A percentile compares a stretch with the other conserved stretches of the same genome.
These are phyloP conservation scores for Sphaerulina populicola DNA, from an alignment of 2,329 filamentous ascomycete species.

Conservation along the genomic window DNA sequence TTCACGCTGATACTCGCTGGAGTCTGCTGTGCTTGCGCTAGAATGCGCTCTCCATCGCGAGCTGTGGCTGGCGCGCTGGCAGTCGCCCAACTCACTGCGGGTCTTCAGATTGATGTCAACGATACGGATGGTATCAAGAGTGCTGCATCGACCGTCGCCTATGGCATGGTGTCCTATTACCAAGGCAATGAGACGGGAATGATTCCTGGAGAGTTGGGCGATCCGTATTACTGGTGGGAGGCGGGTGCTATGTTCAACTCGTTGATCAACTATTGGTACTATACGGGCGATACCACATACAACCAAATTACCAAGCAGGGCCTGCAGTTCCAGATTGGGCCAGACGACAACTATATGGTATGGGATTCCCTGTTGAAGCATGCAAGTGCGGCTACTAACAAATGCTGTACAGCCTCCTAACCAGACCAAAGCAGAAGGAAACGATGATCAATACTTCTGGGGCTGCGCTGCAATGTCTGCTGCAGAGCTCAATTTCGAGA, in stretches of 20 bases:
- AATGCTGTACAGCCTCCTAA: slow-evolving; percentile 35
- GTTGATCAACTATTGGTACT: slow-evolving; percentile 60
- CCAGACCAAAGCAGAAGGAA: slow-evolving; percentile 37
- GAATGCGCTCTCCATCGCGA: slow-evolving; percentile 10
- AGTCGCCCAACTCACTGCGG: slow-evolving; percentile 8
- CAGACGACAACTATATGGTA: slow-evolving; percentile 49
- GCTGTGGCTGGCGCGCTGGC: slow-evolving; percentile 12
- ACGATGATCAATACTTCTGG: slow-evolving; percentile 53
- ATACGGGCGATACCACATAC: slow-evolving; percentile 56
- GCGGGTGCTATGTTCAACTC: slow-evolving; percentile 53
- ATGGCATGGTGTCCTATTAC: slow-evolving; percentile 47
- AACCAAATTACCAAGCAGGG: slow-evolving; percentile 52
- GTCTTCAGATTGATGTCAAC: slow-evolving; percentile 18
- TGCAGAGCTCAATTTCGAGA: slow-evolving; percentile 44
- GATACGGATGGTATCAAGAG: slow-evolving; percentile 37
- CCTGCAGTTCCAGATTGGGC: slow-evolving; percentile 53
- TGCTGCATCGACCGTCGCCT: slow-evolving; percentile 37
- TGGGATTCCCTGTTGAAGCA: not conserved
- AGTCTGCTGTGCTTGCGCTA: not conserved
- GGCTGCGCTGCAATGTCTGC: slow-evolving; percentile 47
- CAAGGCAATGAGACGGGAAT: slow-evolving; percentile 44
- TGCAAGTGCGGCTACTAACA: not conserved
- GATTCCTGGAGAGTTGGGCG: slow-evolving; percentile 48
- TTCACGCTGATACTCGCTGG: not conserved
- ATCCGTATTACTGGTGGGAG: slow-evolving; percentile 68